Conservation (phyloP, 2,329 filamentous ascomycete genomes). For the Trichothecium sympodiale region DNA sequence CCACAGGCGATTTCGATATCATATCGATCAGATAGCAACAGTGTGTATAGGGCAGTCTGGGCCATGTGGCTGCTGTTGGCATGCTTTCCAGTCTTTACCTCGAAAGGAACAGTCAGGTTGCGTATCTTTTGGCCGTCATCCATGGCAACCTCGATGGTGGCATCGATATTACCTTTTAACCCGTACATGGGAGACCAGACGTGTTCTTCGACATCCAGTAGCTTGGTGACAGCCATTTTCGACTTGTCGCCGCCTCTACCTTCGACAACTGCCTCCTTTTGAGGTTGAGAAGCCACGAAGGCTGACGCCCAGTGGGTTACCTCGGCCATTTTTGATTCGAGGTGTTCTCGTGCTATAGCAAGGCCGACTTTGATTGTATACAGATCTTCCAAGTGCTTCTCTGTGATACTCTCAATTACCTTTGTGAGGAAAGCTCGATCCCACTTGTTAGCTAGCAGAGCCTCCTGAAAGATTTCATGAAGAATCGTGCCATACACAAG, state of each 20-base stretch:
- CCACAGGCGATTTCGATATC: slow-evolving; percentile 86
- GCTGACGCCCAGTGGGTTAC: slow-evolving; percentile 72
- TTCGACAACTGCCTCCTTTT: slow-evolving; percentile 62
- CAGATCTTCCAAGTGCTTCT: slow-evolving; percentile 74
- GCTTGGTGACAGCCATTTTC: slow-evolving; percentile 78
- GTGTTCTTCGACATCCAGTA: slow-evolving; percentile 94
- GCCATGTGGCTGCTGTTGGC: slow-evolving; percentile 75
- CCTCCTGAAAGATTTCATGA: slow-evolving; percentile 91
- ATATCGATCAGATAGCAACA: slow-evolving; percentile 87
- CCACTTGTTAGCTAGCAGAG: slow-evolving; percentile 75
- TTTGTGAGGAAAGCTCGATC: slow-evolving; percentile 53
- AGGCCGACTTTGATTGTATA: slow-evolving; percentile 75
- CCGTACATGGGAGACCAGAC: slow-evolving; percentile 98
- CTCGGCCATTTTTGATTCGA: slow-evolving; percentile 73
- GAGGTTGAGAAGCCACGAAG: slow-evolving; percentile 63
- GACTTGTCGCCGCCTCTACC: slow-evolving; percentile 68
- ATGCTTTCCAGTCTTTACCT: slow-evolving; percentile 88
- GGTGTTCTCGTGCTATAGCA: slow-evolving; percentile 63
- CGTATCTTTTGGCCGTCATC: slow-evolving; percentile 54
- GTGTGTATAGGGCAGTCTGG: slow-evolving; percentile 88
- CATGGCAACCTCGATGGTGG: slow-evolving; percentile 83
- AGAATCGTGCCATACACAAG: slow-evolving; percentile 89
- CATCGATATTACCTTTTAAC: slow-evolving; percentile 94
- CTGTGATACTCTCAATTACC: slow-evolving; percentile 58
- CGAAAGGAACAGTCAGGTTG: slow-evolving; percentile 79